phyloP scores from a whole-genome alignment of 2,329 filamentous ascomycete species.

The Neophaeococcomyces mojaviensis region DNA sequence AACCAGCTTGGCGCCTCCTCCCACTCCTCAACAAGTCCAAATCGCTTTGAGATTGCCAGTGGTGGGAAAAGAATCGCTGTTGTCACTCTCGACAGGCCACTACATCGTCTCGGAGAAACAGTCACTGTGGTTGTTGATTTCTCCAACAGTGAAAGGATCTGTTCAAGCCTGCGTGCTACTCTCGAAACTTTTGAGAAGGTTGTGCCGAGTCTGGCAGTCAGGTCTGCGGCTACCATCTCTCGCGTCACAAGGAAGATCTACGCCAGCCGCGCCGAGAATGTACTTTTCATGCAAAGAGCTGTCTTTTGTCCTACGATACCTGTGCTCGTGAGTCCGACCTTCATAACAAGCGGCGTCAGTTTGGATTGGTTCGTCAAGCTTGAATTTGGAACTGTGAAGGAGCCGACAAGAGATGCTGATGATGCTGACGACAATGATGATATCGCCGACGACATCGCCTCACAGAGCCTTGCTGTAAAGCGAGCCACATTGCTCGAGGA shows the following conservation, averaged over 20 bases:
- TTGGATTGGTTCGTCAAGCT: constrained; percentile 84
- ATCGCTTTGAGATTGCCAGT: constrained; percentile 89
- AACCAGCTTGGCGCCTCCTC: constrained; percentile 49
- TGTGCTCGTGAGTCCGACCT: constrained; percentile 74
- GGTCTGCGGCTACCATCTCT: constrained; percentile 77
- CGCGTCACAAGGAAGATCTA: constrained; percentile 79
- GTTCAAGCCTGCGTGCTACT: constrained; percentile 71
- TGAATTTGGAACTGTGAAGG: constrained; percentile 78
- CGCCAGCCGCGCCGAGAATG: constrained; percentile 69
- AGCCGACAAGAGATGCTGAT: constrained; percentile 28
- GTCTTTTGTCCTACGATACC: constrained; percentile 81
- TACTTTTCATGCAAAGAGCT: constrained; percentile 69
- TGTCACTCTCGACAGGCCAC: constrained; percentile 77
- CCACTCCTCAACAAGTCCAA: constrained; percentile 69
- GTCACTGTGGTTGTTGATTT: constrained; percentile 83
- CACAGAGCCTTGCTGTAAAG: constrained; percentile 28
- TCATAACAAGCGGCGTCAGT: constrained; percentile 80
- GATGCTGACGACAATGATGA: constrained; percentile 27
- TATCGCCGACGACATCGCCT: constrained; percentile 25
- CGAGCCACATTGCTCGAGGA: constrained; percentile 64
- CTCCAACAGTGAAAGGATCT: constrained; percentile 61
- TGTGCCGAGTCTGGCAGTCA: constrained; percentile 69
- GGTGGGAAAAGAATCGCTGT: constrained; percentile 88
- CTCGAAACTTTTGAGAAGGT: constrained; percentile 84
- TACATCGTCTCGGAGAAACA: constrained; percentile 82